Base-by-base conservation (phyloP, 768 basidiomycete species). In the Brasilioporus rufonigricans region DNA sequence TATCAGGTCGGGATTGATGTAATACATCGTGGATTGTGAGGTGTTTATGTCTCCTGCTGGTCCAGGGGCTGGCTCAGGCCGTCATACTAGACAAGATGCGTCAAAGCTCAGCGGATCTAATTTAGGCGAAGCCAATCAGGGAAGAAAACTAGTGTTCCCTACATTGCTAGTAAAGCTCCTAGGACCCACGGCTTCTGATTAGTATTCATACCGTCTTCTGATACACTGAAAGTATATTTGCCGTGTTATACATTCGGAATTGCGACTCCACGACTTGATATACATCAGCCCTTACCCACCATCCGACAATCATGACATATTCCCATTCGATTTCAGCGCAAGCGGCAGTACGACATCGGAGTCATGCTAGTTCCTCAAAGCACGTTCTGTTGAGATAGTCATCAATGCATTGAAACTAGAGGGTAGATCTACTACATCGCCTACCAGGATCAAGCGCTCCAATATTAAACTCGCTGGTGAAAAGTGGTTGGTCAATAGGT, bases 381-480 rank as follows among this genome's bases (percentile, higher is more conserved):
- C 11, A 32, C 11, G 36, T 40, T 6, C 12, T 48, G 10, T 33
- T 6, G 11, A 29, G 26, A 24, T 27, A n/a, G 21, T 11, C 32
- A 3, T 21, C 4, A 23, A 24, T n/a, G n/a, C n/a, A n/a, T n/a
- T 27, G 18, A 26, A 9, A 9, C 16, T 35, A 45, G 14, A 7
- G 1, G 9, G 36, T 1, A 5, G 14, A 26, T 23, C n/a, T n/a
- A n/a, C 21, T 18, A n/a, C 29, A 16, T 3, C 5, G 14, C 40
- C 8, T 18, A 48, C 21, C 21, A 8, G 33, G 35, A 2, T 29
- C 31, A 14, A n/a, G 11, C 2, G 21, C 11, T 18, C 11, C 16
- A 4, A 64, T 6, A 32, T 18, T 35, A 21, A 66, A 18, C 23
- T 44, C 10, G n/a, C 54, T 66, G 5, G 65, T 61, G 14, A 66